phyloP scores from a whole-genome alignment of 495 filamentous ascomycete species.

The Penicillium crystallinum region DNA sequence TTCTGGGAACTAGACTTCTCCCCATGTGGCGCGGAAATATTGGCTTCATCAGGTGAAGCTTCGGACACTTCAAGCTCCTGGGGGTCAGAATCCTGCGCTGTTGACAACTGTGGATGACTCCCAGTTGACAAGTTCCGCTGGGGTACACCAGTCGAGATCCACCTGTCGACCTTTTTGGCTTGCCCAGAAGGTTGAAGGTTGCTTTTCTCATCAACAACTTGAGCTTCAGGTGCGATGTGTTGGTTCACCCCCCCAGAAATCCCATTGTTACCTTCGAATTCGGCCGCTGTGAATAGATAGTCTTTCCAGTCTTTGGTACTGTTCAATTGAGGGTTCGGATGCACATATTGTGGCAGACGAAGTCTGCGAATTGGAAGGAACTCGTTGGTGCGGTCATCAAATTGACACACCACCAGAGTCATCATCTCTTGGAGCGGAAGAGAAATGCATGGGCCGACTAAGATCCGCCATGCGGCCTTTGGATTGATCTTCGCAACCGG shows the following conservation, averaged over 20 bases:
- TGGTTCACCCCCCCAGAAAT: not conserved
- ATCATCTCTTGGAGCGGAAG: not conserved
- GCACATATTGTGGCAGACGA: not conserved
- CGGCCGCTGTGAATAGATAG: constrained; percentile 20
- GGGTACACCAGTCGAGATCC: not conserved
- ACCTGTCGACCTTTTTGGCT: not conserved
- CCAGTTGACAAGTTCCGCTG: not conserved
- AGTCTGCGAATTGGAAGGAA: not conserved
- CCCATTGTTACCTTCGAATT: constrained; percentile 9
- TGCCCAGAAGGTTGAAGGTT: not conserved
- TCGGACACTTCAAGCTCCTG: not conserved
- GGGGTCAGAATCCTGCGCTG: not conserved
- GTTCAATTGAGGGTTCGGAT: not conserved
- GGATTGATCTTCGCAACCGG: constrained; percentile 1
- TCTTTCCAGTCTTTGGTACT: constrained; percentile 20
- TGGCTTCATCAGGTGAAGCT: not conserved
- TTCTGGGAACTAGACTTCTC: no score
- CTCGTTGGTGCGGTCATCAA: not conserved
- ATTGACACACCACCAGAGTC: not conserved
- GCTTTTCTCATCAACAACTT: not conserved
- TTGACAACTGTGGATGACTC: not conserved
- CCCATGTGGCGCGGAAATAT: not conserved
- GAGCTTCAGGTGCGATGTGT: constrained; percentile 2
- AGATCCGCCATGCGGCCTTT: constrained; percentile 3
- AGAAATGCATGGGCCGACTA: not conserved